A percentile compares a stretch with the other conserved stretches of the same genome.
phyloP scores from a whole-genome alignment of 331 rosid genomes.

The Acacia concinna region DNA sequence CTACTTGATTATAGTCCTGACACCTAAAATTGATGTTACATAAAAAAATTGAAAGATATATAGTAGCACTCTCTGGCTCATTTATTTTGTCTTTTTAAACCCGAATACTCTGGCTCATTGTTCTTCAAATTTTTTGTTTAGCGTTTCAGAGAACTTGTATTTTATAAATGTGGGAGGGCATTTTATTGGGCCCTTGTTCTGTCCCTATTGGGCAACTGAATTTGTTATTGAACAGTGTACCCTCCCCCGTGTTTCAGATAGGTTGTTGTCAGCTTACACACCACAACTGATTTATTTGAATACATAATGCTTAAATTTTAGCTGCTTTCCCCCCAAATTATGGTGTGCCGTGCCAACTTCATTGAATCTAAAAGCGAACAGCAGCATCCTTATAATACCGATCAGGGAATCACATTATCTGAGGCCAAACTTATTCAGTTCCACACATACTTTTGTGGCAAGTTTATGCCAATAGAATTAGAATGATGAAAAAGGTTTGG shows the following conservation, averaged over 20 bases:
- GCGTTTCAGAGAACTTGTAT: conserved; percentile 37
- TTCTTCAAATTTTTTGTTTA: conserved; percentile 17
- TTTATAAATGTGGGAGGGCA: conserved; percentile 32
- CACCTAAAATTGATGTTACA: conserved; percentile 27
- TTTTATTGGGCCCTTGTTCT: conserved; percentile 26
- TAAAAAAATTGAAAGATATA: neutral
- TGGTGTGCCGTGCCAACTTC: neutral
- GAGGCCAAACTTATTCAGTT: neutral
- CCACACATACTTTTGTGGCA: neutral
- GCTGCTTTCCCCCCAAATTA: neutral
- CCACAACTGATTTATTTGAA: neutral
- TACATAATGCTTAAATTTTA: neutral
- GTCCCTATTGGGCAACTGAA: neutral
- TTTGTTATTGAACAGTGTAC: neutral
- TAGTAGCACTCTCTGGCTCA: neutral
- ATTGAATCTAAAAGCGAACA: neutral
- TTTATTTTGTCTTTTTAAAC: conserved; percentile 8
- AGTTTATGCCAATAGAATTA: neutral
- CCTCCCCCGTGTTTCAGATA: neutral
- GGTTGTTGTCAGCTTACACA: neutral
- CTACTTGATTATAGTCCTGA: conserved; percentile 9
- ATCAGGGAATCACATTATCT: neutral
- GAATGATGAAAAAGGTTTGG: neutral
- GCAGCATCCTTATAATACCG: neutral
- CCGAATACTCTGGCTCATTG: conserved; percentile 4